Conservation (phyloP, 202 grass and related monocot species). For the Dendrocalamus latiflorus region DNA sequence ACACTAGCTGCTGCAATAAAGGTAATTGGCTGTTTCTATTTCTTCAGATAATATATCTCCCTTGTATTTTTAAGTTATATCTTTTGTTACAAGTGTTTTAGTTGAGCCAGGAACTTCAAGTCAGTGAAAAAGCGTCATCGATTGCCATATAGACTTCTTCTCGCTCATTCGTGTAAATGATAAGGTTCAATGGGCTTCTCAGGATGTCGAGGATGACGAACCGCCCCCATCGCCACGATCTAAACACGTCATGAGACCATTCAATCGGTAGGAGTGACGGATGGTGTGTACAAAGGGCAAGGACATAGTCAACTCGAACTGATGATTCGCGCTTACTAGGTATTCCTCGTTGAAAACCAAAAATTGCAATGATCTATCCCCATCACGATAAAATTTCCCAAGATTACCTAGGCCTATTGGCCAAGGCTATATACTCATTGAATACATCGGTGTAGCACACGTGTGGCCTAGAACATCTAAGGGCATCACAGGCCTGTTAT, state of each 20-base stretch:
- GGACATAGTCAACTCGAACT: too few relatives aligned
- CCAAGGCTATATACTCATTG: constrained; percentile 62
- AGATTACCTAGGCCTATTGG: constrained; percentile 46
- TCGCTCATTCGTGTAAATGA: too few relatives aligned
- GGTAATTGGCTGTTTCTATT: constrained; percentile 30
- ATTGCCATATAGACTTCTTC: background rate
- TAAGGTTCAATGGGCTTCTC: too few relatives aligned
- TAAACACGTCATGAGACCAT: too few relatives aligned
- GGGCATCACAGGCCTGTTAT: constrained; percentile 31
- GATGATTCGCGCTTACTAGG: constrained; percentile 27
- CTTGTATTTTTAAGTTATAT: background rate
- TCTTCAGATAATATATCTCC: background rate
- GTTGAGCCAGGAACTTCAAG: background rate
- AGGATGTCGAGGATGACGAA: too few relatives aligned
- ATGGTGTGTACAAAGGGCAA: too few relatives aligned
- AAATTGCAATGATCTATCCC: constrained; percentile 70
- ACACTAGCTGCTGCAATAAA: constrained; percentile 64
- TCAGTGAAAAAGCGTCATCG: background rate
- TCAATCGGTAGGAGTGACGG: too few relatives aligned
- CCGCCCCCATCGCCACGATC: too few relatives aligned
- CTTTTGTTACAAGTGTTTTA: background rate
- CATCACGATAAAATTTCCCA: constrained; percentile 54
- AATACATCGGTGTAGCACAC: constrained; percentile 51
- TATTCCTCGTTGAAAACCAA: constrained; percentile 61
- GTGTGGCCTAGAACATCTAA: constrained; percentile 61